Evolutionary conservation across 305 asterid species (phyloP), one percentile per base, ranked within the genome.

Genomic region (Rubia balearica): DNA sequence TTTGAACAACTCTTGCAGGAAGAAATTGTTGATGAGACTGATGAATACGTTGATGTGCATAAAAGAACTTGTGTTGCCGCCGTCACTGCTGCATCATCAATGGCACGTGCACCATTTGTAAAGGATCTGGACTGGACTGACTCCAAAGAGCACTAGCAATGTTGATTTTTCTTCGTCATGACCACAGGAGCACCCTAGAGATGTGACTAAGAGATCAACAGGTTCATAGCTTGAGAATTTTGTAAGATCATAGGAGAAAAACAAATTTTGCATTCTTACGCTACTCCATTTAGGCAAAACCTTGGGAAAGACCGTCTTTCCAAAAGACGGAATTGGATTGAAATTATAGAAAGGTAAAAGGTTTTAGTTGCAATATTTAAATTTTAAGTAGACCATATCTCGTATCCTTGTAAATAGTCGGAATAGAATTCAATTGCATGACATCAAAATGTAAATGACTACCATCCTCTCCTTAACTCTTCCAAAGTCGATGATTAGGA

Each of bases 1-100:
- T 91, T 91, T 77, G 96, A 92, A 86, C 98, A 94, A 78, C 96
- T 94, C 76, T 81, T 94, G 79, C 99, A 89, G 97, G 98, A 94
- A 80, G 97, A 94, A 82, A 94, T 94, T 75, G 99, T 94, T 6
- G 99, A 94, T 55, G 99, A 94, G 87, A 89, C 99, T 0, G 98
- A 94, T 71, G 99, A 91, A 78, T 94, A 65, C 53, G 99, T 94
- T 41, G 99, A 94, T 72, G 98, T 94, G 71, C 98, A 94, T 71
- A 91, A 86, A 77, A 91, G 96, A 84, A 93, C 91, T 83, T 96
- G 96, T 24, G 97, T 91, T 77, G 98, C 91, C 49, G 97, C 98
- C 7, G 98, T 96, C 53, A 96, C 97, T 9, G 97, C 96, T 70
- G 97, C 98, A 74, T 89, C 98, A 55, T 88, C 88, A 59, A 79